Evolutionary conservation across 2,329 filamentous ascomycete genomes (phyloP).

Genomic region (Teratosphaeria nubilosa): DNA sequence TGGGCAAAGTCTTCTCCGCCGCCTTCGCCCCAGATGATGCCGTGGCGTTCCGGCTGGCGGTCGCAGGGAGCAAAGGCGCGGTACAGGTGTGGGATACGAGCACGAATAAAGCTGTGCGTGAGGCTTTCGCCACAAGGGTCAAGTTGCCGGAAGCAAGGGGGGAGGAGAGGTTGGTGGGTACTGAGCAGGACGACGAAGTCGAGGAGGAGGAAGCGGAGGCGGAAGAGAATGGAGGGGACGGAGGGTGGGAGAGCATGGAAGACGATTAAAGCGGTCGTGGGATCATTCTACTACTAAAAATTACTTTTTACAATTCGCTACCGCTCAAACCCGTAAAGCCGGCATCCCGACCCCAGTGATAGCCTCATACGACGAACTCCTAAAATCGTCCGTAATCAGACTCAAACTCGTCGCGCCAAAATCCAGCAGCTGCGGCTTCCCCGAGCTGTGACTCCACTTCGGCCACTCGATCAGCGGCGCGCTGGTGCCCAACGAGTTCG

Average conservation of each 20-base stretch:
- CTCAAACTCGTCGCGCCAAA: slow-evolving; percentile 31
- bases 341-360: not conserved
- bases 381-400: slow-evolving; percentile 41
- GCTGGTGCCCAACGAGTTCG: slow-evolving; percentile 43
- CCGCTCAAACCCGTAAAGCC: not conserved
- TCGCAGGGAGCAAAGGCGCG: slow-evolving; percentile 86
- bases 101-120: slow-evolving; percentile 78
- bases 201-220: slow-evolving; percentile 50
- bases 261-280: slow-evolving; percentile 16
- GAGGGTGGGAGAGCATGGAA: slow-evolving; percentile 28
- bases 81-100: slow-evolving; percentile 95
- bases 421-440: slow-evolving; percentile 33
- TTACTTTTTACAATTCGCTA: not conserved
- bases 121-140: slow-evolving; percentile 68
- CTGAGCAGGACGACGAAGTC: slow-evolving; percentile 54
- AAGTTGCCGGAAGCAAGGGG: slow-evolving; percentile 49
- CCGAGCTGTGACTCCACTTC: slow-evolving; percentile 39
- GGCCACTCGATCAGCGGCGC: slow-evolving; percentile 40
- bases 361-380: slow-evolving; percentile 32
- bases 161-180: slow-evolving; percentile 65
- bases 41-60: slow-evolving; percentile 83
- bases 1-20: slow-evolving; percentile 89
- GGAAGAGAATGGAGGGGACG: slow-evolving; percentile 29
- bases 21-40: slow-evolving; percentile 82
- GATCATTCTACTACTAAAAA: too few species aligned